Base-by-base conservation (phyloP, 164 flowering plant species). In the Nymphaea thermarum region DNA sequence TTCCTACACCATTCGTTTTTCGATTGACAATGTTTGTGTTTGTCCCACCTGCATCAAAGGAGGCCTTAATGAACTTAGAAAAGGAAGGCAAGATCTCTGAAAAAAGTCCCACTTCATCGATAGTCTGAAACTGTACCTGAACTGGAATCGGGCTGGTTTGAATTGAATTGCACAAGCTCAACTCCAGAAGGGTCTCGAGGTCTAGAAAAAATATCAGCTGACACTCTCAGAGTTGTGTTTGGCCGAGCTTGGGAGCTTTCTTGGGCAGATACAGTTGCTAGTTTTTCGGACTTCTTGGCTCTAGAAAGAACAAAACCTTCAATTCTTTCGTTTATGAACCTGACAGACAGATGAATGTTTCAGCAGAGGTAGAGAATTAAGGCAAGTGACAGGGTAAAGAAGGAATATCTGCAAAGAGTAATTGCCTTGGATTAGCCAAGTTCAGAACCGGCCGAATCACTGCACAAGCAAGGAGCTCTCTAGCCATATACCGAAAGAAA, bases 401-500 rank as follows among this genome's bases (percentile, higher is more conserved):
- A 1, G 18, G 45, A 66, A 43, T 3, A 60, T 66, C 44, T 57
- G 25, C 71, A 64, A 65, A 65, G 62, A 65, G 65, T 7, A 42
- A 44, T 66, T 72, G 88, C 99, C 90, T 86, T 68, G 98, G 98
- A 77, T 66, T 95, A 65, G 85, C 96, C 68, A 95, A 79, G 75
- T 95, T 95, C 71, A 95, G 65, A 68, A 95, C 93, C 51, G 99
- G 99, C 55, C 98, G 84, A 65, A 95, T 83, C 68, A 95, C 99
- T 68, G 89, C 90, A 83, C 94, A 85, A 60, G 98, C 91, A 82
- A 95, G 94, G 78, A 95, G 95, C 83, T 95, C 99, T 68, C 97
- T 80, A 14, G 71, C 87, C 63, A 77, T 77, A 76, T 74, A 82
- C 51, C 84, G 91, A 69, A 92, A 95, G 76, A 87, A 84, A 71